phyloP scores from a whole-genome alignment of 2,329 filamentous ascomycete species.

The Phaeophleospora eucalypticola region DNA sequence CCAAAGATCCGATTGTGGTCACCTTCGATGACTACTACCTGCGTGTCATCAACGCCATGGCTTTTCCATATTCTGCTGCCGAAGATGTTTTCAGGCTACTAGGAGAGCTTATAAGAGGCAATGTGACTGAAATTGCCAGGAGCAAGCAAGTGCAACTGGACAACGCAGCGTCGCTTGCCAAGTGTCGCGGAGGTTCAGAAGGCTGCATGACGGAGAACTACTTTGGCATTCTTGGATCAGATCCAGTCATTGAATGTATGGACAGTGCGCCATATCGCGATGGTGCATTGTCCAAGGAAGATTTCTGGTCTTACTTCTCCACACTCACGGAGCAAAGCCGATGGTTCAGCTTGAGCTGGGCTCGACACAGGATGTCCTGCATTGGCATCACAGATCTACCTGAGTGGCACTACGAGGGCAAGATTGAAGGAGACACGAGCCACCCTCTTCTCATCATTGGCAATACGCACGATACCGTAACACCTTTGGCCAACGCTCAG shows the following conservation, averaged over 20 bases:
- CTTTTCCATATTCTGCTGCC: conserved; percentile 4
- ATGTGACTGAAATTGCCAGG: conserved; percentile 3
- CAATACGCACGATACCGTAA: conserved; percentile 33
- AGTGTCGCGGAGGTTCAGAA: conserved; percentile 1
- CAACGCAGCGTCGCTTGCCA: conserved; percentile 1
- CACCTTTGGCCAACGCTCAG: conserved; percentile 26
- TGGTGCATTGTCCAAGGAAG: conserved; percentile 1
- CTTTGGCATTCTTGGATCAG: conserved; percentile 9
- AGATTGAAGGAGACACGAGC: conserved; percentile 26
- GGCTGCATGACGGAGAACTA: conserved; percentile 8
- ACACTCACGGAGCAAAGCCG: conserved; percentile 6
- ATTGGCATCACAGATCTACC: conserved; percentile 37
- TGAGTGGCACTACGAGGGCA: conserved; percentile 31
- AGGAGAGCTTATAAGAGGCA: conserved; percentile 5
- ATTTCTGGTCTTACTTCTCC: conserved; percentile 7
- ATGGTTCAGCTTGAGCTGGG: conserved; percentile 12
- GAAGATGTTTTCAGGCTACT: conserved; percentile 8
- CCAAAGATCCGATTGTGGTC: conserved; percentile 1
- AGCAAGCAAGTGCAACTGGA: conserved; percentile 7
- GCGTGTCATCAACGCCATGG: conserved; percentile 7
- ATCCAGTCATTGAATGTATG: conserved; percentile 11
- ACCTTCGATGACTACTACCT: conserved; percentile 11
- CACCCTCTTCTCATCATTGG: conserved; percentile 30
- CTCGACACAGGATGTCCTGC: conserved; percentile 27
- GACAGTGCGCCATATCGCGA: conserved; percentile 5